Evolutionary conservation across 805 yeast genomes (phyloP), one percentile per base, ranked within the genome.

Genomic region (Wickerhamomyces subpelliculosus): DNA sequence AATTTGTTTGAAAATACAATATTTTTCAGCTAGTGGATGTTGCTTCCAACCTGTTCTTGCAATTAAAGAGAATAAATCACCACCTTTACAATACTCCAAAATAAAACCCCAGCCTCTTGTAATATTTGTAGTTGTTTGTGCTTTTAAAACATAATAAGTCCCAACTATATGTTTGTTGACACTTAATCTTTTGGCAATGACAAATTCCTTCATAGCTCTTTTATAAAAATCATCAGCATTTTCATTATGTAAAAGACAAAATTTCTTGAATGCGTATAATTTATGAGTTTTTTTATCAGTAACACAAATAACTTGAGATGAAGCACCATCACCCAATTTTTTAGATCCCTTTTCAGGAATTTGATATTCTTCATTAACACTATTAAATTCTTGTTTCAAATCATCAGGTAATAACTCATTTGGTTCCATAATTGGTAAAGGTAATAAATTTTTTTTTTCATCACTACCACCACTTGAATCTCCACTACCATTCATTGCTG

Each of bases 21-120:
- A 71, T 44, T 75, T 75, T 49, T 81, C 88, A 18, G 39, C 51
- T 5, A 72, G 42, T 11, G 72, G 65, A 1, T 70, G 51, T 29
- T 70, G 49, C 49, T 72, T 75, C 86, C 88, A 83, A 13, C 77
- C 79, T 0, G 77, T 64, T 44, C 70, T 69, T 26, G 68, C 60
- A 36, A 81, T 72, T 34, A 75, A 52, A 39, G 70, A 66, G 49
- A 77, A 77, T 34, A 83, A 58, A 56, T 83, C 93, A 35, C 80
- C 80, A 18, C 73, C 75, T 17, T 58, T 60, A 48, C 86, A 80
- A 37, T 60, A 70, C 45, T 80, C 85, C 69, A 83, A 62, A 4
- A 79, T 69, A 55, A 83, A 73, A 3, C 90, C 93, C 93, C 93
- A 84, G 3, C 85, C 81, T 45, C 88, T 63, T 2, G 73, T 67